Evolutionary conservation across 139 green algal species (phyloP).

Genomic region (Mesotaenium endlicherianum): DNA sequence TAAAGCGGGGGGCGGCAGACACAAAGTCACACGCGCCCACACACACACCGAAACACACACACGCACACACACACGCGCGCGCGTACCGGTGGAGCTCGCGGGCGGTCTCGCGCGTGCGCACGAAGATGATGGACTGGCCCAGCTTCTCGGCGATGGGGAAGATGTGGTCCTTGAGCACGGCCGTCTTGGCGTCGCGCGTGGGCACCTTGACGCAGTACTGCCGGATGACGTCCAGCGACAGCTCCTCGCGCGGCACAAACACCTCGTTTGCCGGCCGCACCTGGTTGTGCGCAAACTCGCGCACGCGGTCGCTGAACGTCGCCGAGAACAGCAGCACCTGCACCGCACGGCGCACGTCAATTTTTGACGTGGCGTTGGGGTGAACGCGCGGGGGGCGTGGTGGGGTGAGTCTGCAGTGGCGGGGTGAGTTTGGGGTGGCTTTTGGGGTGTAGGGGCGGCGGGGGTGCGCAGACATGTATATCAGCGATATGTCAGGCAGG

Average conservation of each 20-base stretch:
- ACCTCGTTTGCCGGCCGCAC: constrained; percentile 55
- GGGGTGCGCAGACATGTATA: too few relatives aligned
- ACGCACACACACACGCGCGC: neutral
- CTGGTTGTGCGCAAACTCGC: constrained; percentile 51
- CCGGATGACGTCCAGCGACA: constrained; percentile 96
- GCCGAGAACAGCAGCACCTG: constrained; percentile 93
- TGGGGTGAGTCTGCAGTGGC: too few relatives aligned
- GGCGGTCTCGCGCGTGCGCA: constrained; percentile 61
- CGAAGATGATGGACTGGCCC: constrained; percentile 99
- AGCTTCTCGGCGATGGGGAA: constrained; percentile 92
- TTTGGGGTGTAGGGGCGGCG: too few relatives aligned
- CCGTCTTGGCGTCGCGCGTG: constrained; percentile 70
- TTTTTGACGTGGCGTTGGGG: too few relatives aligned
- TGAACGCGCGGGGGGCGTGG: too few relatives aligned
- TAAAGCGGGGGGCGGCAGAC: too few relatives aligned
- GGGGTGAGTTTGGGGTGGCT: too few relatives aligned
- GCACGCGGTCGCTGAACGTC: constrained; percentile 94
- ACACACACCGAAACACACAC: neutral
- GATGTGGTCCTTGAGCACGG: constrained; percentile 88
- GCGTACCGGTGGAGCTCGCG: constrained; percentile 37
- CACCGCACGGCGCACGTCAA: neutral
- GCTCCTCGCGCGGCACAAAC: constrained; percentile 86
- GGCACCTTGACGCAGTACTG: constrained; percentile 83
- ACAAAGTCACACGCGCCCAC: neutral
- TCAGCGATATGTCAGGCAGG: too few relatives aligned